Conservation (phyloP, 2,329 filamentous ascomycete species). For the Microdochium trichocladiopsis region DNA sequence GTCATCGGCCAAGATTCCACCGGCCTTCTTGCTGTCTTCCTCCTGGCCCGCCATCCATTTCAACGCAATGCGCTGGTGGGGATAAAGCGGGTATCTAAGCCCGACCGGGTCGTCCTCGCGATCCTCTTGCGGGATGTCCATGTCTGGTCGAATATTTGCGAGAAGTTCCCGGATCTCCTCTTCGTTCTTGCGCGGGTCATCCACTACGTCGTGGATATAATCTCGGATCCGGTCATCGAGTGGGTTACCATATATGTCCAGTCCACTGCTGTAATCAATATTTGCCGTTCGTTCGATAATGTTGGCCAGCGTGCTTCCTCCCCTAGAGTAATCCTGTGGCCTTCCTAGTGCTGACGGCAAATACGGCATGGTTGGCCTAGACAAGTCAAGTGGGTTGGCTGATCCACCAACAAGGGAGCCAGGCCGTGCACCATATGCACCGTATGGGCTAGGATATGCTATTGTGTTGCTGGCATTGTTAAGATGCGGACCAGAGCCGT, state of each 20-base stretch:
- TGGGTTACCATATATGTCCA: constrained; percentile 27
- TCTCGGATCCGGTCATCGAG: constrained; percentile 23
- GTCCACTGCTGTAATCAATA: constrained; percentile 26
- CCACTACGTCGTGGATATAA: constrained; percentile 24
- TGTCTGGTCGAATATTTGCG: constrained; percentile 66
- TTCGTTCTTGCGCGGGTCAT: constrained; percentile 32
- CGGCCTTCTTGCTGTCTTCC: constrained; percentile 63
- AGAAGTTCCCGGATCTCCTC: constrained; percentile 65
- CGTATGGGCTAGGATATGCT: neutral
- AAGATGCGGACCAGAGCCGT: neutral
- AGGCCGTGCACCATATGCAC: neutral
- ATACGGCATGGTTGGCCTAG: constrained; percentile 5
- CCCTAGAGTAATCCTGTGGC: neutral
- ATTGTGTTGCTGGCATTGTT: neutral
- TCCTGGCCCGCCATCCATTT: constrained; percentile 74
- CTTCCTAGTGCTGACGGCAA: neutral
- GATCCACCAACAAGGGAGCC: constrained; percentile 3
- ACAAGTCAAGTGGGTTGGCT: neutral
- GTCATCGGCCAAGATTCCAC: constrained; percentile 71
- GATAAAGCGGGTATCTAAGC: constrained; percentile 64
- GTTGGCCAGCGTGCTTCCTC: constrained; percentile 14
- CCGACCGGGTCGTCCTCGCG: constrained; percentile 63
- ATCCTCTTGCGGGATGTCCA: constrained; percentile 53
- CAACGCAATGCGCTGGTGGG: constrained; percentile 74
- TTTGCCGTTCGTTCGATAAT: constrained; percentile 29